These are phyloP conservation scores for Monosporascus sp. DNA, from an alignment of 2,329 filamentous ascomycete genomes.

Conservation along the genomic window DNA sequence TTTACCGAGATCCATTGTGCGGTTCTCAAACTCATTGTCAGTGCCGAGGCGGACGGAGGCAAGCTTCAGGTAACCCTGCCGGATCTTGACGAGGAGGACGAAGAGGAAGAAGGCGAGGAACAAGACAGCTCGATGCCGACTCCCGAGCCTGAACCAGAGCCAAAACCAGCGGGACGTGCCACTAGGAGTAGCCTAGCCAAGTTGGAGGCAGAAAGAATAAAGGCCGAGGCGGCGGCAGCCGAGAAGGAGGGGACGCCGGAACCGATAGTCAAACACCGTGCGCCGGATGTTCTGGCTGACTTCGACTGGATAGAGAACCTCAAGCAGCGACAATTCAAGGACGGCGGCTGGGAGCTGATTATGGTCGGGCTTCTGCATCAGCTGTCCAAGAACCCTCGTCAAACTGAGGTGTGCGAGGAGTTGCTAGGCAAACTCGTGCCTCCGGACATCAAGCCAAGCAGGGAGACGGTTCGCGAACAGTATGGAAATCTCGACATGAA, in stretches of 20 bases:
- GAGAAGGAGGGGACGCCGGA: slow-evolving; percentile 43
- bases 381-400: slow-evolving; percentile 68
- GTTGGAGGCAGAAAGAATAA: slow-evolving; percentile 65
- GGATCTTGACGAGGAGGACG: slow-evolving; percentile 65
- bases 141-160: slow-evolving; percentile 67
- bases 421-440: slow-evolving; percentile 79
- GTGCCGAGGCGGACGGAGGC: slow-evolving; percentile 67
- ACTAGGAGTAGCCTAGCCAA: slow-evolving; percentile 85
- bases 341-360: slow-evolving; percentile 89
- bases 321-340: slow-evolving; percentile 74
- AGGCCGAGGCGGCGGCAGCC: slow-evolving; percentile 52
- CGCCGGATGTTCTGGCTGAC: slow-evolving; percentile 66
- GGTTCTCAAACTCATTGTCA: slow-evolving; percentile 80
- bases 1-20: slow-evolving; percentile 90
- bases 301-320: slow-evolving; percentile 85
- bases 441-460: slow-evolving; percentile 65
- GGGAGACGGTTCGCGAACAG: slow-evolving; percentile 65
- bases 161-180: slow-evolving; percentile 61
- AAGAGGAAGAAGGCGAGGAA: slow-evolving; percentile 56
- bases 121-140: slow-evolving; percentile 46
- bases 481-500: slow-evolving; percentile 81
- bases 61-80: slow-evolving; percentile 75
- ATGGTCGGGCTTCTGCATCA: slow-evolving; percentile 83
- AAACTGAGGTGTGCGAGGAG: slow-evolving; percentile 69
- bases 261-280: slow-evolving; percentile 55